Percentiles rank a stretch among this genome's conserved stretches.
Evolutionary conservation across 1,139 yeast genomes (phyloP).

Genomic region (Spathaspora sp.): DNA sequence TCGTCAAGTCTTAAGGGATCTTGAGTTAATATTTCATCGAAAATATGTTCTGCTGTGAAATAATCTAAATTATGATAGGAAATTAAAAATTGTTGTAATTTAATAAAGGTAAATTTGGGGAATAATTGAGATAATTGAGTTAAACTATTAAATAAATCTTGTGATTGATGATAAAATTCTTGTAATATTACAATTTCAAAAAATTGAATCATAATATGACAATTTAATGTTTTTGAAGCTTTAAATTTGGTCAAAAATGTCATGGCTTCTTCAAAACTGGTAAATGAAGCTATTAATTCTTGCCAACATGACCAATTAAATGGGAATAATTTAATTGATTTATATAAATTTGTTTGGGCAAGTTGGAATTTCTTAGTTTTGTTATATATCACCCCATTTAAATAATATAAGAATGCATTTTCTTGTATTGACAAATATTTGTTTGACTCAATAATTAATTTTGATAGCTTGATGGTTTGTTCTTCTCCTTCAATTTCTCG

Average conservation of each 20-base stretch:
- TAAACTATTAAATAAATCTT: constrained; percentile 49
- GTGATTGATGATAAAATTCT: constrained; percentile 73
- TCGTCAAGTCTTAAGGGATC: constrained; percentile 92
- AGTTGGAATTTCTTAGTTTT: constrained; percentile 57
- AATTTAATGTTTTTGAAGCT: constrained; percentile 20
- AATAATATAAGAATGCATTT: constrained; percentile 67
- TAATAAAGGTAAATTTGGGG: constrained; percentile 73
- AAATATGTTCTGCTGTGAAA: constrained; percentile 71
- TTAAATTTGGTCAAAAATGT: constrained; percentile 43
- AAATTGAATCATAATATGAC: constrained; percentile 58
- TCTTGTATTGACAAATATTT: constrained; percentile 22
- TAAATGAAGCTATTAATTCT: constrained; percentile 68
- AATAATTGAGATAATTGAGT: constrained; percentile 49
- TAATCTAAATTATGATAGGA: constrained; percentile 83
- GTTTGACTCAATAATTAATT: constrained; percentile 46
- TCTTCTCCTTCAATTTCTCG: constrained; percentile 59
- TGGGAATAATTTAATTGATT: constrained; percentile 65
- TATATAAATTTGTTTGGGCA: constrained; percentile 61
- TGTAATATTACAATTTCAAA: constrained; percentile 73
- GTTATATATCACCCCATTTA: constrained; percentile 64
- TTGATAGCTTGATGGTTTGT: constrained; percentile 21
- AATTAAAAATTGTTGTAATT: constrained; percentile 77
- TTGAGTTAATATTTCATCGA: constrained; percentile 68
- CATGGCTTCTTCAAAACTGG: constrained; percentile 62
- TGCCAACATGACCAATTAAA: constrained; percentile 95